phyloP scores from a whole-genome alignment of 768 basidiomycete species.

The Cystobasidiopsis lactophilus region DNA sequence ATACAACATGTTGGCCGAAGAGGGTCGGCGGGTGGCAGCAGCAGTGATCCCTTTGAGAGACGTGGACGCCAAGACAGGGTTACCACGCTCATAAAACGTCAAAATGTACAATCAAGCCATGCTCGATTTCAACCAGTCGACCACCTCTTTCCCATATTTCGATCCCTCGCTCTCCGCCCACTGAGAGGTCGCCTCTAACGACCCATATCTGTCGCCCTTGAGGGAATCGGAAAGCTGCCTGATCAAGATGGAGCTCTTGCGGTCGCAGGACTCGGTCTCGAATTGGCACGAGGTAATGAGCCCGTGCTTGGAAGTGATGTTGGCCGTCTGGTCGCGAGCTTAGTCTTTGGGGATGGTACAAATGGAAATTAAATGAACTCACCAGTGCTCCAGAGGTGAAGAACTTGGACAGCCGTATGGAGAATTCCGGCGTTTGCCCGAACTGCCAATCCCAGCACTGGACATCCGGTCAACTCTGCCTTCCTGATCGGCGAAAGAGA shows the following conservation, averaged over 20 bases:
- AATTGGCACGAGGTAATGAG: constrained; percentile 13
- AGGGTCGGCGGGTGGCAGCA: constrained; percentile 77
- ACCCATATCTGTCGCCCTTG: constrained; percentile 14
- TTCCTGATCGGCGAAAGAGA: not conserved
- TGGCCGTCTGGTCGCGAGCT: constrained; percentile 8
- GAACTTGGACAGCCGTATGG: constrained; percentile 32
- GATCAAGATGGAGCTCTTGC: not conserved
- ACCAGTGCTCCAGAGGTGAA: constrained; percentile 30
- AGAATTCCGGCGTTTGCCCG: constrained; percentile 86
- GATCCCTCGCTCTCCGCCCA: not conserved
- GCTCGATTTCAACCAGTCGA: constrained; percentile 12
- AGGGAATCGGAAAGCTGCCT: constrained; percentile 1
- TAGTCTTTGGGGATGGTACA: not conserved
- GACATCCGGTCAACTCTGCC: not conserved
- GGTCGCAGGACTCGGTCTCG: not conserved
- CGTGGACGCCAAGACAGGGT: constrained; percentile 12
- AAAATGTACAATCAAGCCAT: constrained; percentile 9
- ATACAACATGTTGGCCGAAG: constrained; percentile 78
- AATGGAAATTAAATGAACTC: constrained; percentile 15
- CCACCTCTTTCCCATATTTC: not conserved
- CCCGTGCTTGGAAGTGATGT: constrained; percentile 16
- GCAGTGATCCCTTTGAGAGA: constrained; percentile 45
- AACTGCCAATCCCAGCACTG: constrained; percentile 86
- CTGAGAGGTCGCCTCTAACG: constrained; percentile 2
- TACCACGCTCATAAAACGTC: not conserved